Percentiles rank a stretch among this genome's conserved stretches.
Evolutionary conservation across 306 rosid species (phyloP).

Genomic region (Citrullus mucosospermus): DNA sequence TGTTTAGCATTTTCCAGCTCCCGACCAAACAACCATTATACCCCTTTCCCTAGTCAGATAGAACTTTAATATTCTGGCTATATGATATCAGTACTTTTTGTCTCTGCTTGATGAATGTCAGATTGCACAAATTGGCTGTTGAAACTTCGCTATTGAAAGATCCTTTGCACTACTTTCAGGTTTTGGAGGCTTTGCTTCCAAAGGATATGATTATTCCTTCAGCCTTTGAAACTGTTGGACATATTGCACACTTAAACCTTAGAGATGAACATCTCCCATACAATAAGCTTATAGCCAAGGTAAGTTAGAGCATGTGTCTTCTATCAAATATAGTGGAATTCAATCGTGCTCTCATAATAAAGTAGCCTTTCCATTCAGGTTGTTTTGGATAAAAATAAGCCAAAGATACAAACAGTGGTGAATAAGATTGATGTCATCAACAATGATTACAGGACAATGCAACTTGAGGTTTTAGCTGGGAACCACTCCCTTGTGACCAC

Average conservation of each 20-base stretch:
- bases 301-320: constrained; percentile 10
- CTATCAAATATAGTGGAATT: neutral
- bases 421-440: constrained; percentile 72
- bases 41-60: neutral
- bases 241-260: constrained; percentile 83
- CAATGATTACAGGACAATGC: constrained; percentile 93
- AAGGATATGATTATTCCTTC: constrained; percentile 62
- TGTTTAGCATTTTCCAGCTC: neutral
- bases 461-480: constrained; percentile 90
- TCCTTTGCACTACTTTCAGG: constrained; percentile 34
- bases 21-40: neutral
- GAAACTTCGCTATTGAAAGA: neutral
- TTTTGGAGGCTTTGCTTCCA: constrained; percentile 71
- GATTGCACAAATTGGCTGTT: neutral
- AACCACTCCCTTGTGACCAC: constrained; percentile 86
- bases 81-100: neutral
- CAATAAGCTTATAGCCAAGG: constrained; percentile 86
- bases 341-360: constrained; percentile 4
- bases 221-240: constrained; percentile 80
- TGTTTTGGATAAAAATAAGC: constrained; percentile 78
- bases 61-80: neutral
- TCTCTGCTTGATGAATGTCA: neutral
- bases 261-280: constrained; percentile 74
- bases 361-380: constrained; percentile 44
- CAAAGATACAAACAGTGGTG: constrained; percentile 79